Evolutionary conservation across 2,329 filamentous ascomycete species (phyloP).

Genomic region (Trichothecium roseum): DNA sequence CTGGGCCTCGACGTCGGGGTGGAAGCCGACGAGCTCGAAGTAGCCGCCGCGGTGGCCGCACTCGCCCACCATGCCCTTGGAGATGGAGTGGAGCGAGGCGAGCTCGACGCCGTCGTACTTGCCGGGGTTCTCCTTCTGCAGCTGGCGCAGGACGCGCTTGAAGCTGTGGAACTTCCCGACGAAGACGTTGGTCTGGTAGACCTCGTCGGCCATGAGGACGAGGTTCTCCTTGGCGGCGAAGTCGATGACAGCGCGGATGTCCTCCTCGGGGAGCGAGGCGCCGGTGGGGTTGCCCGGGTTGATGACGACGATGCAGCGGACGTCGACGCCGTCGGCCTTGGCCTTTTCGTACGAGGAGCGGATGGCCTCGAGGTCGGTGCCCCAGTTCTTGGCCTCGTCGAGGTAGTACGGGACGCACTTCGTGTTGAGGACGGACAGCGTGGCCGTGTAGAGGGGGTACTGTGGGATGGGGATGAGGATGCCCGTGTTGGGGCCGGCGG

Average conservation of each 20-base stretch:
- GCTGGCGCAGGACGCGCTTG: constrained; percentile 73
- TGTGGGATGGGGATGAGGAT: constrained; percentile 93
- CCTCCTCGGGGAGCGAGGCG: constrained; percentile 66
- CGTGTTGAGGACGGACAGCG: constrained; percentile 75
- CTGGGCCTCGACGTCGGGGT: constrained; percentile 74
- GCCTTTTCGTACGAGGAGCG: constrained; percentile 64
- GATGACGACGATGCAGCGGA: constrained; percentile 91
- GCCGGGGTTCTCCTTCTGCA: constrained; percentile 65
- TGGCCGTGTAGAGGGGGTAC: constrained; percentile 95
- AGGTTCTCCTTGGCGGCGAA: constrained; percentile 78
- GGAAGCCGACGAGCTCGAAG: constrained; percentile 91
- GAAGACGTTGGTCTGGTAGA: constrained; percentile 99
- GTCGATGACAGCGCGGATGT: constrained; percentile 77
- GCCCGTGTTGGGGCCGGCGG: constrained; percentile 64
- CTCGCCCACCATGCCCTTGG: constrained; percentile 98
- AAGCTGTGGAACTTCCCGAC: constrained; percentile 89
- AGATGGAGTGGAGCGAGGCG: constrained; percentile 83
- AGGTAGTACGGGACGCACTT: constrained; percentile 88
- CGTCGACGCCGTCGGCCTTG: constrained; percentile 66
- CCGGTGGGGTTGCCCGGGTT: constrained; percentile 98
- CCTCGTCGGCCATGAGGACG: constrained; percentile 89
- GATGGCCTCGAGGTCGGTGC: constrained; percentile 75
- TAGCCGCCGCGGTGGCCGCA: constrained; percentile 96
- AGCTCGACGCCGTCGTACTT: constrained; percentile 78
- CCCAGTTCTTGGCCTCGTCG: constrained; percentile 78